Percentiles rank a stretch among this genome's conserved stretches.
phyloP scores from a whole-genome alignment of 2,329 filamentous ascomycete genomes.

The Fusarium chaquense region DNA sequence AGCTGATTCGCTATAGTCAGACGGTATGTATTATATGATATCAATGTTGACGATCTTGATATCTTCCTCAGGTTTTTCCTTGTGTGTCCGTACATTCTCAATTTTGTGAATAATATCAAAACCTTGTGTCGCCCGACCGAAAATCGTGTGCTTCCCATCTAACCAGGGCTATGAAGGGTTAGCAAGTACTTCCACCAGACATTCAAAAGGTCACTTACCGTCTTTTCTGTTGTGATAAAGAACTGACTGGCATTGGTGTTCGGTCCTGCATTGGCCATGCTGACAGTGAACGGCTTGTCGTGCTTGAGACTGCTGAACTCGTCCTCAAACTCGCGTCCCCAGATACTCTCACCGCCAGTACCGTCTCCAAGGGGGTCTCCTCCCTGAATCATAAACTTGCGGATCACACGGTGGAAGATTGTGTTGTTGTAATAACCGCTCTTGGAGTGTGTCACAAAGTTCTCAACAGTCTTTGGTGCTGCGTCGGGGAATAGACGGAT shows the following conservation, averaged over 20 bases:
- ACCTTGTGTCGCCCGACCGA: constrained; percentile 89
- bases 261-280: constrained; percentile 97
- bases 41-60: constrained; percentile 96
- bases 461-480: constrained; percentile 94
- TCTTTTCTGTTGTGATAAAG: constrained; percentile 98
- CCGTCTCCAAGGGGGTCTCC: constrained; percentile 95
- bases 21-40: constrained; percentile 56
- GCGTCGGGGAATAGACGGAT: constrained; percentile 93
- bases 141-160: constrained; percentile 96
- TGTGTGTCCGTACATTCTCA: constrained; percentile 86
- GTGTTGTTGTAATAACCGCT: constrained; percentile 97
- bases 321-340: constrained; percentile 95
- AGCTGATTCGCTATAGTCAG: not conserved
- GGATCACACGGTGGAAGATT: constrained; percentile 96
- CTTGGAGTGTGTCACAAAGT: constrained; percentile 92
- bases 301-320: constrained; percentile 93
- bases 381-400: constrained; percentile 99
- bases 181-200: not conserved
- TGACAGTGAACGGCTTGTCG: constrained; percentile 95
- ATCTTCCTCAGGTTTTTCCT: constrained; percentile 96
- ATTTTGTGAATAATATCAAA: constrained; percentile 96
- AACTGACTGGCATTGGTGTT: constrained; percentile 98
- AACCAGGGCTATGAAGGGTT: constrained; percentile 78
- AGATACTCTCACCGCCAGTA: constrained; percentile 87
- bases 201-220: constrained; percentile 64